Conservation (phyloP, 352 stramenopile species). For the Thalassiosira livingstoniorum region DNA sequence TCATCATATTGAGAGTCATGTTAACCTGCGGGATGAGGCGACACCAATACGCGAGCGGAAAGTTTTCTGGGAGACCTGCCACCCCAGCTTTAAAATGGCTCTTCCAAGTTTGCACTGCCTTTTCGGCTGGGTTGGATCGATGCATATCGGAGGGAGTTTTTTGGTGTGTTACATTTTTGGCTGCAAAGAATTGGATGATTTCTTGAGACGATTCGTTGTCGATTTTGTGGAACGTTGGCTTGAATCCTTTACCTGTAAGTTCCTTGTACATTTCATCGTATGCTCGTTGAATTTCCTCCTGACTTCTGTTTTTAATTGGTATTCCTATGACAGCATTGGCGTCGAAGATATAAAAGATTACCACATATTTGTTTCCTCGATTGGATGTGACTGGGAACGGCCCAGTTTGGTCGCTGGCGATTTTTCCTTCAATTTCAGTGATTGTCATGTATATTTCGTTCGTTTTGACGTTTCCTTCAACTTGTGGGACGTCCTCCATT, state of each 20-base stretch:
- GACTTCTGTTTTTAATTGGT: conserved; percentile 10
- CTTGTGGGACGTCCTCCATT: too few relatives aligned
- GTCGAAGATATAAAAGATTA: neutral
- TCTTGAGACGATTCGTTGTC: conserved; percentile 49
- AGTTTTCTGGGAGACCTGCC: neutral
- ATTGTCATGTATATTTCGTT: neutral
- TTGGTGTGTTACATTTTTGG: conserved; percentile 15
- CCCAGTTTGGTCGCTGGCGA: conserved; percentile 22
- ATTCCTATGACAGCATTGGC: conserved; percentile 2
- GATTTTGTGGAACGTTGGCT: conserved; percentile 18
- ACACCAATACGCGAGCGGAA: conserved; percentile 5
- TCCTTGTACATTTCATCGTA: neutral
- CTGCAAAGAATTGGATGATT: conserved; percentile 38
- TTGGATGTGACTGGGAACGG: neutral
- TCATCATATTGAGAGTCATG: conserved; percentile 20
- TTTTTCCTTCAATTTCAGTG: neutral
- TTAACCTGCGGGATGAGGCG: neutral
- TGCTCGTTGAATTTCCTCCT: neutral
- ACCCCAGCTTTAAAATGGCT: conserved; percentile 50
- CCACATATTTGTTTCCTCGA: neutral
- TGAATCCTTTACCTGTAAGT: neutral
- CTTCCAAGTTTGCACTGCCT: conserved; percentile 63
- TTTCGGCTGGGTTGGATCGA: conserved; percentile 51
- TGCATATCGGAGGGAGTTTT: conserved; percentile 51
- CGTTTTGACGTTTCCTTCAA: neutral